Base-by-base conservation (phyloP, 129 eudicot species). In the Lonicera japonica region DNA sequence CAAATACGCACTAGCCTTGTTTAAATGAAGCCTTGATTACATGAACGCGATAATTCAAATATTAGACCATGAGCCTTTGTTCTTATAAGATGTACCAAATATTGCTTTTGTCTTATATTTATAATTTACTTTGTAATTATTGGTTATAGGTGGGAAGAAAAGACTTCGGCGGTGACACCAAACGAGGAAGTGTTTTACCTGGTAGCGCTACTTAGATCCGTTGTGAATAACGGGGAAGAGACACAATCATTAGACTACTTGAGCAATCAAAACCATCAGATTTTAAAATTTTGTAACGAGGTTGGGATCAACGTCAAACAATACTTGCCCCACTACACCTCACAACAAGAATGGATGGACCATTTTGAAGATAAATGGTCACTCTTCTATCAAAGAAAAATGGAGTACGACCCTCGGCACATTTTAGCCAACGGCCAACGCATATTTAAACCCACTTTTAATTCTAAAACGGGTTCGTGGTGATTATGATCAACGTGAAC, bases 341-440 rank as follows among this genome's bases (percentile, higher is more conserved):
- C 88, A 24, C 83, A 86, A 56, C 56, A 73, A 66, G 82, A 89
- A 61, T 89, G 97, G 97, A 80, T 74, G 62, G 75, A 73, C 47
- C 97, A 89, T 71, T 89, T 77, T 40, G 97, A 85, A 8, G 74
- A 85, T 0, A 89, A 86, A 70, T 89, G 97, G 97, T 48, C 76
- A 61, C 61, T 19, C 58, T 73, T 89, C 57, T 64, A 66, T n/a
- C 71, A 25, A 5, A 72, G 74, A 21, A 89, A 89, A 43, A 70
- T 72, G 78, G 85, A 82, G 73, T 89, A 77, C 23, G 97, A 89
- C 57, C 97, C 97, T 0, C 68, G 76, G 0, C 83, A 62, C 58
- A 78, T 89, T 24, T 73, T 89, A 66, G 90, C 95, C 43, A 80
- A 88, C 0, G 97, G 97, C 71, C 97, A 85, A 63, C 79, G 70